Percentiles rank a stretch among this genome's conserved stretches.
Conservation (phyloP, 345 rosid genomes). For the Syzygium grande region DNA sequence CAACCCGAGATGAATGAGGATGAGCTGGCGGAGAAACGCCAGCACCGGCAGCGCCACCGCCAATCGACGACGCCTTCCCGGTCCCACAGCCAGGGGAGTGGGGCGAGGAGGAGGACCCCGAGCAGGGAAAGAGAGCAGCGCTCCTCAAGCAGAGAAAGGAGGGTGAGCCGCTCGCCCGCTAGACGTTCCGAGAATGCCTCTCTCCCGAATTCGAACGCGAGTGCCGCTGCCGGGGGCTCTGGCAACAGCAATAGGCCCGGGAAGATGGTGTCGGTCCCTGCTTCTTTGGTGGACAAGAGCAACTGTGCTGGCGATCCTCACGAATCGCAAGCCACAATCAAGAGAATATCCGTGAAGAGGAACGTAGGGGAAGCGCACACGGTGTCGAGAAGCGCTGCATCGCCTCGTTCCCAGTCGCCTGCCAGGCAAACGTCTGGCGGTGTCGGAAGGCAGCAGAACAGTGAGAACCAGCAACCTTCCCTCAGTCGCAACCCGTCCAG, state of each 20-base stretch:
- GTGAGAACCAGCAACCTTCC: conserved; percentile 40
- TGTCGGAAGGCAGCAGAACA: neutral
- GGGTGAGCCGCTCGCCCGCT: conserved; percentile 78
- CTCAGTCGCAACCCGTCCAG: conserved; percentile 65
- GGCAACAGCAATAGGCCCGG: conserved; percentile 30
- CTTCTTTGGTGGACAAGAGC: conserved; percentile 56
- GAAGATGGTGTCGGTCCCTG: conserved; percentile 79
- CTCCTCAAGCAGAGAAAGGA: conserved; percentile 50
- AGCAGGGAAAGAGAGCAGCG: conserved; percentile 81
- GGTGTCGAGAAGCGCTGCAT: conserved; percentile 28
- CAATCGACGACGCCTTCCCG: conserved; percentile 32
- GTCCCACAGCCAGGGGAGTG: conserved; percentile 33
- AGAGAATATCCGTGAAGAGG: conserved; percentile 63
- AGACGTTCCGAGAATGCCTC: conserved; percentile 51
- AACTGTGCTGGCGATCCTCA: conserved; percentile 8
- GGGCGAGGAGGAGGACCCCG: conserved; percentile 79
- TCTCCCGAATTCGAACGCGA: neutral
- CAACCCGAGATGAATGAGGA: conserved; percentile 28
- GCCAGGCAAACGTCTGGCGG: neutral
- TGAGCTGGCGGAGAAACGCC: conserved; percentile 14
- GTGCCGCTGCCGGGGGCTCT: neutral
- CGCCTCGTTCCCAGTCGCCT: conserved; percentile 79
- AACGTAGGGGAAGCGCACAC: conserved; percentile 31
- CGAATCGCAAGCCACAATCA: conserved; percentile 21
- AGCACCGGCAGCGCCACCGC: conserved; percentile 45